A percentile compares a stretch with the other conserved stretches of the same genome.
Evolutionary conservation across 2,329 filamentous ascomycete genomes (phyloP).

Genomic region (Beauveria pseudobassiana): DNA sequence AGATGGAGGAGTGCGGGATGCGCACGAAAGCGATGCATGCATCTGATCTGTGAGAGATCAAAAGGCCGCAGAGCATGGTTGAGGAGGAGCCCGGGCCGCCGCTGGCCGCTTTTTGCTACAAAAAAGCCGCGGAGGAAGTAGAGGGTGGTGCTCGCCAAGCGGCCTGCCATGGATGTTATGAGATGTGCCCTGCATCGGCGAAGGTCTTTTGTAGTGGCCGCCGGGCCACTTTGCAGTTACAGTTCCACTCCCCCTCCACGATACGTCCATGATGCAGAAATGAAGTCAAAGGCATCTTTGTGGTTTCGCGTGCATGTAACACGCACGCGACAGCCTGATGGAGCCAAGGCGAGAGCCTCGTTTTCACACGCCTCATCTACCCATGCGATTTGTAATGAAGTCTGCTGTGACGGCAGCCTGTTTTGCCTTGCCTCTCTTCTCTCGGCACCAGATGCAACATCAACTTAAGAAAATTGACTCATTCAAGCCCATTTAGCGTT

Average conservation of each 20-base stretch:
- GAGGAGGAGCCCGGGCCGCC: neutral
- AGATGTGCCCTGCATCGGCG: neutral
- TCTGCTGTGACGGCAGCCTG: neutral
- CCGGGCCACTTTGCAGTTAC: neutral
- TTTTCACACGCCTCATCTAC: neutral
- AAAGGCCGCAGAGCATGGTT: neutral
- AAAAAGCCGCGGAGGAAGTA: neutral
- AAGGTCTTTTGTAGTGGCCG: neutral
- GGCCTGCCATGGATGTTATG: neutral
- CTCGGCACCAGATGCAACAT: too few relatives aligned
- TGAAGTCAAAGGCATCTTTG: neutral
- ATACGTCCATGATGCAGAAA: neutral
- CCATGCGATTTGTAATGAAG: neutral
- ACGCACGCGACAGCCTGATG: neutral
- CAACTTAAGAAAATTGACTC: too few relatives aligned
- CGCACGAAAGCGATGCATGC: constrained; percentile 5
- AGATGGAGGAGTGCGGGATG: neutral
- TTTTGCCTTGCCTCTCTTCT: neutral
- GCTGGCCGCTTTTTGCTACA: neutral
- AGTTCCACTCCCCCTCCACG: neutral
- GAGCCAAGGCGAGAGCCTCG: neutral
- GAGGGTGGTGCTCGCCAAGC: too few relatives aligned
- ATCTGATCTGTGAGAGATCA: constrained; percentile 4
- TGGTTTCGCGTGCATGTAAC: neutral
- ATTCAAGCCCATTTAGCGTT: too few relatives aligned